Evolutionary conservation across 768 basidiomycete species (phyloP).

Genomic region (Podaxis carcinomalis): DNA sequence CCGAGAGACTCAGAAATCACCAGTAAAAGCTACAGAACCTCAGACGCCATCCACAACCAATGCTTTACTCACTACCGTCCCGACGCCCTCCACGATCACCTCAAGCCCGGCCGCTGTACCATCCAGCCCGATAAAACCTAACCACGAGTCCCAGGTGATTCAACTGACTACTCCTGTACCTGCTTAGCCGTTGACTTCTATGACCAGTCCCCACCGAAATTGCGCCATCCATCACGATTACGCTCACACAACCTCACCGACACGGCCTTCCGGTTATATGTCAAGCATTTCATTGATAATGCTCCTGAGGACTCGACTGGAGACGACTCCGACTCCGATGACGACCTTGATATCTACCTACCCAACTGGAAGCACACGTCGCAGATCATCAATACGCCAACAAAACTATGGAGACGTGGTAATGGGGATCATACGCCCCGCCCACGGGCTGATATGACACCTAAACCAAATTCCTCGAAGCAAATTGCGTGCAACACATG

Average conservation of each 20-base stretch:
- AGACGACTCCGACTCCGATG: conserved; percentile 6
- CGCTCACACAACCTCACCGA: conserved; percentile 63
- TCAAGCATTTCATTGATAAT: conserved; percentile 78
- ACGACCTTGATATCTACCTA: background rate
- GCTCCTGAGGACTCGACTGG: conserved; percentile 23
- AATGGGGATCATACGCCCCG: conserved; percentile 1
- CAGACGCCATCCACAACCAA: conserved; percentile 7
- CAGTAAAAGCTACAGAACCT: background rate
- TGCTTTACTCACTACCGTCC: conserved; percentile 9
- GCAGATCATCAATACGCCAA: conserved; percentile 28
- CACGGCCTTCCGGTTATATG: conserved; percentile 69
- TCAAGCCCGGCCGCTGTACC: conserved; percentile 18
- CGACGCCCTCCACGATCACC: conserved; percentile 18
- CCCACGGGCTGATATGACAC: background rate
- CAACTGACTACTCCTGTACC: background rate
- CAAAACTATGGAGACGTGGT: conserved; percentile 23
- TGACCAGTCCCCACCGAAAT: conserved; percentile 35
- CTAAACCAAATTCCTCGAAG: background rate
- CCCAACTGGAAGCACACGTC: background rate
- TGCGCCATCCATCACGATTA: conserved; percentile 72
- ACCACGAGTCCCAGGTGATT: conserved; percentile 12
- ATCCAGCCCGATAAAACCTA: conserved; percentile 25
- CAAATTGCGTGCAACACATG: background rate
- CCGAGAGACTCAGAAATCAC: background rate
- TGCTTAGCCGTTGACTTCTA: background rate